Base-by-base conservation (phyloP, 2,329 filamentous ascomycete genomes). In the Fusarium sp. region DNA sequence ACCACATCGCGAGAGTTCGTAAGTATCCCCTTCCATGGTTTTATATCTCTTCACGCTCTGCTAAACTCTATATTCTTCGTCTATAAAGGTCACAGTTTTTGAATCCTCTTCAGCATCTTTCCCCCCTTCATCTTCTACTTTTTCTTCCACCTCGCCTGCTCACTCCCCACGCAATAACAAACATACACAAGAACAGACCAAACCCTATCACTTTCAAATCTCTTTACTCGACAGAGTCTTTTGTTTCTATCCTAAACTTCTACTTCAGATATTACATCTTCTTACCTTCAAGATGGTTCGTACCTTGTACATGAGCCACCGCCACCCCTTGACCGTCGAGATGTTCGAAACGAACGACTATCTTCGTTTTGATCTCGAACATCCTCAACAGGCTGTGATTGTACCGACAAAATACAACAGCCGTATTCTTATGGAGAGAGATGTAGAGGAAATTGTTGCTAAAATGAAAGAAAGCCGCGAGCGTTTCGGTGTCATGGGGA, bases 1-100 rank as follows among this genome's bases (percentile, higher is more conserved):
- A 28, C 47, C 44, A 23, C 53, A n/a, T 56, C 53, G 32, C 35
- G 30, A 44, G 30, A 70, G 61, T 71, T 61, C 46, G 67, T 71
- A 62, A 54, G 61, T 56, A 42, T 28, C 32, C 15, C 49, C 50
- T 21, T 58, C n/a, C 4, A 35, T 5, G 16, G 11, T 38, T 6
- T 54, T 15, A 28, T n/a, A 37, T 37, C 10, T 13, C n/a, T n/a
- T 16, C 28, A 33, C 58, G 25, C 25, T 38, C 42, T 64, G 19
- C 47, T 70, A 60, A 70, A 65, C 23, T 19, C 33, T 35, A 44
- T 37, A 11, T 30, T 44, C 6, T 64, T 69, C 21, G n/a, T n/a
- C 33, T 69, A 59, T 35, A 33, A 54, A 54, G 63, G 21, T 4
- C 30, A 8, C 30, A 21, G 23, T 16, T 37, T 6, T 19, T 37